Conservation (phyloP, 108 stramenopile species). For the Halocafeteria seosinensis region DNA sequence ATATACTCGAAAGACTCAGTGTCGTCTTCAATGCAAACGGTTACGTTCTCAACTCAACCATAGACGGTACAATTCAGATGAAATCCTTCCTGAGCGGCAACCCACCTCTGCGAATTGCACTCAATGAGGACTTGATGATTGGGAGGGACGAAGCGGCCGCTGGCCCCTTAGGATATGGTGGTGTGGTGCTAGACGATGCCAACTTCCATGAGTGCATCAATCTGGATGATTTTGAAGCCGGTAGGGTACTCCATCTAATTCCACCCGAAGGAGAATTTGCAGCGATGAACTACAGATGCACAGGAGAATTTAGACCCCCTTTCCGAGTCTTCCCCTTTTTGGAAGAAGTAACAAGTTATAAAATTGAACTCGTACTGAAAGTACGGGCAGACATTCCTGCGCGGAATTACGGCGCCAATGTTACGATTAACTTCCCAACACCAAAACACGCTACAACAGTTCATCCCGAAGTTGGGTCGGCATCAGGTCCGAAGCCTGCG, state of each 20-base stretch:
- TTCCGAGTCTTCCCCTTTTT: constrained; percentile 87
- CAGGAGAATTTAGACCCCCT: constrained; percentile 84
- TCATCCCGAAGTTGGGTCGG: constrained; percentile 15
- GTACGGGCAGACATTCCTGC: constrained; percentile 86
- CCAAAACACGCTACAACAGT: constrained; percentile 50
- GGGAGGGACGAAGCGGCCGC: constrained; percentile 37
- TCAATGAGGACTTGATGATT: constrained; percentile 92
- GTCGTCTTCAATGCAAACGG: constrained; percentile 92
- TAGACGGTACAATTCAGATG: constrained; percentile 97
- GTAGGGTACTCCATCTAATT: constrained; percentile 62
- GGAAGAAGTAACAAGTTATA: constrained; percentile 70
- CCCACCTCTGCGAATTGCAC: constrained; percentile 82
- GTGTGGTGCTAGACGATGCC: constrained; percentile 76
- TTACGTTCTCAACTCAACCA: constrained; percentile 85
- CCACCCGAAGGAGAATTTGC: constrained; percentile 99
- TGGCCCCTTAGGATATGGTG: constrained; percentile 37
- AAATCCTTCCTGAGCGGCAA: constrained; percentile 78
- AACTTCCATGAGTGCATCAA: constrained; percentile 97
- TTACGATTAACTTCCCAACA: constrained; percentile 61
- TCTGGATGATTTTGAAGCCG: constrained; percentile 72
- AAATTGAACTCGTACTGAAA: constrained; percentile 59
- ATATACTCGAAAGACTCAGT: constrained; percentile 90
- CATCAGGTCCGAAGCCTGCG: neutral
- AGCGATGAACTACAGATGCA: constrained; percentile 85
- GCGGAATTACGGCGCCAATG: constrained; percentile 86